A percentile compares a stretch with the other conserved stretches of the same genome.
Conservation (phyloP, 352 stramenopile genomes). For the Phytopythium litorale region DNA sequence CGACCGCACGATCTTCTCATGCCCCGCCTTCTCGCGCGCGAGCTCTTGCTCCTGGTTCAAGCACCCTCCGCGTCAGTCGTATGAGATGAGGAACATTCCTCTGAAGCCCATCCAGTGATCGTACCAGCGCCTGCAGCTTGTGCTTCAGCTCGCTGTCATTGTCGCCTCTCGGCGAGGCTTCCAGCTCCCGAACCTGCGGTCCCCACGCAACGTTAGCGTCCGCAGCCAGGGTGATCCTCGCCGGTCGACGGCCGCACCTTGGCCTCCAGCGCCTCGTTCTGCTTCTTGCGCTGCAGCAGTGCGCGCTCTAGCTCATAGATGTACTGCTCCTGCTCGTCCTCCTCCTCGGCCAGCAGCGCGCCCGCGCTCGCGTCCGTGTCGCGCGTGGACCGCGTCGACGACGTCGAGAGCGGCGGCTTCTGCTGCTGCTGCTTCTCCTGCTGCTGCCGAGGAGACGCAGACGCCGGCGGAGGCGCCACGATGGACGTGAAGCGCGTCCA, state of each 20-base stretch:
- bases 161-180: conserved; percentile 11
- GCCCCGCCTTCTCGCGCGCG: conserved; percentile 14
- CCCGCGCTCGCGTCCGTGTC: neutral
- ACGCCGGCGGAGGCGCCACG: conserved; percentile 29
- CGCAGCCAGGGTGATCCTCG: neutral
- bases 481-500: conserved; percentile 41
- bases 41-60: conserved; percentile 15
- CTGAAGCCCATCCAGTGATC: neutral
- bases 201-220: neutral
- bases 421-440: conserved; percentile 5
- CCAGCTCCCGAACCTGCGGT: conserved; percentile 18
- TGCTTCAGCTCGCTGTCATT: conserved; percentile 5
- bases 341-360: conserved; percentile 13
- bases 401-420: neutral
- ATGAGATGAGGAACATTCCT: neutral
- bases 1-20: conserved; percentile 15
- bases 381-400: neutral
- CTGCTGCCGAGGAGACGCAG: conserved; percentile 6
- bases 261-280: conserved; percentile 54
- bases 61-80: neutral
- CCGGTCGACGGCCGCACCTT: conserved; percentile 18
- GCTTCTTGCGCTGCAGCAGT: conserved; percentile 70
- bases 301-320: conserved; percentile 73
- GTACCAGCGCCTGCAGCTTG: conserved; percentile 13
- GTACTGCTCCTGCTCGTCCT: conserved; percentile 75